These are phyloP conservation scores for Cadophora malorum DNA, from an alignment of 2,329 filamentous ascomycete genomes.

Conservation along the genomic window DNA sequence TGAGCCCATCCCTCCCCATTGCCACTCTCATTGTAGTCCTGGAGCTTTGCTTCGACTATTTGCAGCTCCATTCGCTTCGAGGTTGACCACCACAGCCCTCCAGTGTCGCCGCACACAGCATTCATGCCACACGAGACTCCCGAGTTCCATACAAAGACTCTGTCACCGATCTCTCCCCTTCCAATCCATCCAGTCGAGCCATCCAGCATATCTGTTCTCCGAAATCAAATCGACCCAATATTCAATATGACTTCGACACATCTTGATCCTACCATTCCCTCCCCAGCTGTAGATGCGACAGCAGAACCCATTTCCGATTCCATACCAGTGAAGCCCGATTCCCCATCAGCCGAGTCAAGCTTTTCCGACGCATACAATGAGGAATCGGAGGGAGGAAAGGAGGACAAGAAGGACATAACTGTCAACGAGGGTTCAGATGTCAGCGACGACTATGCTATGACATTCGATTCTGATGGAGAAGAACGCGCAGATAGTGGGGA, in stretches of 20 bases:
- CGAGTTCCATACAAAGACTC: constrained; percentile 67
- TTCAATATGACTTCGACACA: constrained; percentile 72
- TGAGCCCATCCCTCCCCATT: constrained; percentile 18
- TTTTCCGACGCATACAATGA: constrained; percentile 47
- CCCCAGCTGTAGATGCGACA: constrained; percentile 30
- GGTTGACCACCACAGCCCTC: constrained; percentile 1
- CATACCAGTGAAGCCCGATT: constrained; percentile 29
- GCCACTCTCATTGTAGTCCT: constrained; percentile 8
- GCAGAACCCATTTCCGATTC: constrained; percentile 27
- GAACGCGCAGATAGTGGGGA: constrained; percentile 44
- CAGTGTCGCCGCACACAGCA: constrained; percentile 25
- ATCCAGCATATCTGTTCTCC: constrained; percentile 71
- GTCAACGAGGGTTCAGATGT: constrained; percentile 38
- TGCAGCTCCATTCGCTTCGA: constrained; percentile 1
- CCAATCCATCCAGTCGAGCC: constrained; percentile 72
- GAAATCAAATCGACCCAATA: constrained; percentile 74
- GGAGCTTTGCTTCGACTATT: constrained; percentile 5
- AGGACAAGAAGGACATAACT: constrained; percentile 30
- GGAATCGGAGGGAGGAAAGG: constrained; percentile 35
- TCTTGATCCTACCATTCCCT: constrained; percentile 48
- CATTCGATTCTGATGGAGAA: constrained; percentile 47
- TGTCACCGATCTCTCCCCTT: constrained; percentile 74
- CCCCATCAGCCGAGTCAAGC: constrained; percentile 41
- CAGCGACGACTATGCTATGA: constrained; percentile 48
- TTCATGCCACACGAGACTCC: constrained; percentile 50